Percentiles rank a stretch among this genome's conserved stretches.
Evolutionary conservation across 1,284 basidiomycete species (phyloP).

Genomic region (Fomitopsis pinicola): DNA sequence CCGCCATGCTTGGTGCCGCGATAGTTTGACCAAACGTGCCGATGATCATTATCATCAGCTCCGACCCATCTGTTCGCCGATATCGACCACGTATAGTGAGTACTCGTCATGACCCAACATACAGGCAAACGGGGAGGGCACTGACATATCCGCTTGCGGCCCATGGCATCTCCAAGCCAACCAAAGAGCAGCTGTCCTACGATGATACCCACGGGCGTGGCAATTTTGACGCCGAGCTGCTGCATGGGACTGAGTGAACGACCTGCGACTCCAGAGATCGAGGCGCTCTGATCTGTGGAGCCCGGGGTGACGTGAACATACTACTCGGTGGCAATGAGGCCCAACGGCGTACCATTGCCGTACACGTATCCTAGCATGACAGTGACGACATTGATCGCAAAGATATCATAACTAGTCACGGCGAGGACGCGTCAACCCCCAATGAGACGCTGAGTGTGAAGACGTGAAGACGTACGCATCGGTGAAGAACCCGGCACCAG

Average conservation of each 20-base stretch:
- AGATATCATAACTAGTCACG: slow-evolving; percentile 57
- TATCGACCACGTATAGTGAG: slow-evolving; percentile 1
- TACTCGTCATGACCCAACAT: slow-evolving; percentile 22
- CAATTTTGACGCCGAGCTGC: slow-evolving; percentile 63
- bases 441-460: neutral
- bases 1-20: slow-evolving; percentile 52
- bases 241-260: slow-evolving; percentile 44
- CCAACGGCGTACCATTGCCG: slow-evolving; percentile 27
- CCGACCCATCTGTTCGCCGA: slow-evolving; percentile 71
- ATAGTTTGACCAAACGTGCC: slow-evolving; percentile 60
- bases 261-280: slow-evolving; percentile 9
- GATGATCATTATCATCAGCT: slow-evolving; percentile 68
- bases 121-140: slow-evolving; percentile 9
- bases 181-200: slow-evolving; percentile 64
- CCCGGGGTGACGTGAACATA: neutral
- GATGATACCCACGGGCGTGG: slow-evolving; percentile 46
- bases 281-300: neutral
- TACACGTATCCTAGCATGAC: slow-evolving; percentile 79
- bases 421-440: neutral
- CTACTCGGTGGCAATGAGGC: neutral
- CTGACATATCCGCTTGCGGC: slow-evolving; percentile 71
- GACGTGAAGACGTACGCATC: slow-evolving; percentile 47
- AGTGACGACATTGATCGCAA: slow-evolving; percentile 74
- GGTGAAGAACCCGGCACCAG: slow-evolving; percentile 81
- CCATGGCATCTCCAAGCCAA: slow-evolving; percentile 66